A percentile compares a stretch with the other conserved stretches of the same genome.
Conservation (phyloP, 805 yeast genomes). For the Starmerella kuoi region DNA sequence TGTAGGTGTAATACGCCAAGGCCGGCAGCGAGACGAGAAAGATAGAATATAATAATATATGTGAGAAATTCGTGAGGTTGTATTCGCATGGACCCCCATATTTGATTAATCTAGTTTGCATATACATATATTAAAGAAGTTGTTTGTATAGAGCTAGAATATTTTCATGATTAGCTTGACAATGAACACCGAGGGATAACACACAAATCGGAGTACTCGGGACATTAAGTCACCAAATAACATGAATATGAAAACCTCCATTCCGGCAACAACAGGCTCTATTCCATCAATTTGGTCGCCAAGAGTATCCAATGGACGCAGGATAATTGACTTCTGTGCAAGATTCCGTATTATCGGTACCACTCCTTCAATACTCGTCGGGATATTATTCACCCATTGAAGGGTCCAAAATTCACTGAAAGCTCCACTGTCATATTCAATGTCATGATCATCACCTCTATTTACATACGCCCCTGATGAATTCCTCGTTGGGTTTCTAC, state of each 20-base stretch:
- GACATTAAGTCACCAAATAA: slow-evolving; percentile 6
- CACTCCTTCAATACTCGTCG: neutral
- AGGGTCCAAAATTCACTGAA: neutral
- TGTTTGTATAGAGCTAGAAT: too few species aligned
- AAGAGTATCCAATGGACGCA: slow-evolving; percentile 8
- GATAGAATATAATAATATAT: too few species aligned
- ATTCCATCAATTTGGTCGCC: slow-evolving; percentile 4
- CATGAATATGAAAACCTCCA: slow-evolving; percentile 17
- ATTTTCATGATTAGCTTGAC: too few species aligned
- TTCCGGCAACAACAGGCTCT: neutral
- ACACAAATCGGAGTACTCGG: slow-evolving; percentile 1
- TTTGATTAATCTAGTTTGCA: too few species aligned
- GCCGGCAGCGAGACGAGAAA: too few species aligned
- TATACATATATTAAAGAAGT: too few species aligned
- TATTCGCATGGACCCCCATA: too few species aligned
- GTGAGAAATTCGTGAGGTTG: too few species aligned
- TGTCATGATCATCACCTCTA: neutral
- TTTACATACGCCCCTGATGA: neutral
- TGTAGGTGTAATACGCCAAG: too few species aligned
- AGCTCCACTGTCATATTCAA: neutral
- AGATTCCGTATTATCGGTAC: neutral
- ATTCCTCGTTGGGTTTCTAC: neutral
- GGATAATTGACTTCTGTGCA: slow-evolving; percentile 8
- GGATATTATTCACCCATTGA: slow-evolving; percentile 1
- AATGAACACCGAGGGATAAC: slow-evolving; percentile 16